Base-by-base conservation (phyloP, 192 early-diverging fungal genomes). In the Rhizophagus clarus region DNA sequence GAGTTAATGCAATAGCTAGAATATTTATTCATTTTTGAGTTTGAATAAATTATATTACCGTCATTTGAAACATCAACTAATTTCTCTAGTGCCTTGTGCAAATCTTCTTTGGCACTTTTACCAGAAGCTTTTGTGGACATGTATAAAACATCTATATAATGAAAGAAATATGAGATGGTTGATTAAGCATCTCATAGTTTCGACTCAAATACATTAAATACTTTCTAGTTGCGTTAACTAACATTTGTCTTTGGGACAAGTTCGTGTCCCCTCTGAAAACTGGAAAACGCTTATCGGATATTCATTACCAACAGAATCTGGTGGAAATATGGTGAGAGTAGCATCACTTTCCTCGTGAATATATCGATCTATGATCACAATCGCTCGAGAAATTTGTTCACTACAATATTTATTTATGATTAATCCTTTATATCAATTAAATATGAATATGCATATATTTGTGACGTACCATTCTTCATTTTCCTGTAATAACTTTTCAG, bases 171-270 rank as follows among this genome's bases (percentile, higher is more conserved):
- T 60, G 8, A 40, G 37, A 40, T 40, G 40, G 28, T 28, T 26
- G 40, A 31, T 28, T 26, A 26, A 60, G 11, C 69, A 64, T 9
- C 22, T 51, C 14, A 32, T 51, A 8, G 42, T 45, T 0, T 45
- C 34, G 2, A 37, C 5, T 37, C 11, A 56, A 56, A 6, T 56
- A 69, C 2, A 72, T n/a, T 79, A 42, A 12, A 42, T 40, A 47
- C 22, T 31, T 72, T 69, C 4, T 56, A 14, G 4, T 51, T 51
- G 12, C 17, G 28, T 66, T 61, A 15, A 73, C 82, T 82, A 79
- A 87, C 84, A 85, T 61, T 81, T 82, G 47, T 85, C 84, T 26
- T 74, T 72, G n/a, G 88, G 88, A 51, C 83, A 84, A 14, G 82
- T 82, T 80, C 84, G 85, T 26, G 88, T 84, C 47, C 80, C 82